phyloP scores from a whole-genome alignment of 306 rosid species.

The Prunus fruticosa region DNA sequence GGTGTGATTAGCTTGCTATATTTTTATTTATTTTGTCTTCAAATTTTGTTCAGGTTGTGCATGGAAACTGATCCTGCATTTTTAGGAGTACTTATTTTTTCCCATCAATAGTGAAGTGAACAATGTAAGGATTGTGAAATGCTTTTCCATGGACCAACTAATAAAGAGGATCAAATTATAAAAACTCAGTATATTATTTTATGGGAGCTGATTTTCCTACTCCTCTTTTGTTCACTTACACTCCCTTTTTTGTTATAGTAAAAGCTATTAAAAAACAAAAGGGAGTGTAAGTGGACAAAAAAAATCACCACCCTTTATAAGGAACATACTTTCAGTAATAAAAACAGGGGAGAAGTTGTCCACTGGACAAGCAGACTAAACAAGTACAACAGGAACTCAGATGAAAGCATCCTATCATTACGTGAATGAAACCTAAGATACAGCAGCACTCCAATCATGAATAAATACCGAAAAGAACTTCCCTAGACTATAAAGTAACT shows the following conservation, averaged over 20 bases:
- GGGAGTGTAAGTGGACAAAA: not conserved
- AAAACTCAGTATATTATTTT: not conserved
- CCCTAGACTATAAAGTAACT: not conserved
- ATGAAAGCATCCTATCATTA: not conserved
- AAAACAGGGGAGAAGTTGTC: not conserved
- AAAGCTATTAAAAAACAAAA: too few species aligned
- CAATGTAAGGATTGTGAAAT: not conserved
- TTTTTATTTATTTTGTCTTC: not conserved
- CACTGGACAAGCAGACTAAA: not conserved
- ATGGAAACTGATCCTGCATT: not conserved
- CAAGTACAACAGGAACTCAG: not conserved
- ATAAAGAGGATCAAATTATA: not conserved
- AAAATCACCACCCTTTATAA: not conserved
- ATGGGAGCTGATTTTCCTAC: not conserved
- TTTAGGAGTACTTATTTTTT: not conserved
- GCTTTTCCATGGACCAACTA: not conserved
- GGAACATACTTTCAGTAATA: not conserved
- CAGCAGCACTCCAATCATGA: not conserved
- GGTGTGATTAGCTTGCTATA: not conserved
- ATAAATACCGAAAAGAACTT: not conserved
- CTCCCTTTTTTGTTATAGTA: too few species aligned
- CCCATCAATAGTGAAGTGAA: not conserved
- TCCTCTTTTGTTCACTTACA: too few species aligned
- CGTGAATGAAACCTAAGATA: not conserved
- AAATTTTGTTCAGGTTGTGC: not conserved